A percentile compares a stretch with the other conserved stretches of the same genome.
Conservation (phyloP, 1,284 basidiomycete species). For the Boletellus deceptivus region DNA sequence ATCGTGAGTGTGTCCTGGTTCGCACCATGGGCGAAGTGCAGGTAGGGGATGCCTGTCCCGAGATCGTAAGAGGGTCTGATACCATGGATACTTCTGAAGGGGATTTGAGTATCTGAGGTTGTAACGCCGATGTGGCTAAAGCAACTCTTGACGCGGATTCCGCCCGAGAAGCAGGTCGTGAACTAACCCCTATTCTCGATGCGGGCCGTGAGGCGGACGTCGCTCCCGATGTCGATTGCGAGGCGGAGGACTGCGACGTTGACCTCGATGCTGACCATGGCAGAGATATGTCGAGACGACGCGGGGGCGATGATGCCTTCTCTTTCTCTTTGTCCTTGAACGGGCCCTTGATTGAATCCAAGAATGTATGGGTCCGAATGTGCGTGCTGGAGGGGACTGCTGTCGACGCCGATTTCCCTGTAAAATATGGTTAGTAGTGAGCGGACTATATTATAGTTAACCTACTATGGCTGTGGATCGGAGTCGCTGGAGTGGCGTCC, state of each 20-base stretch:
- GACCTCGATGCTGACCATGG: conserved; percentile 30
- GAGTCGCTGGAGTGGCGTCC: conserved; percentile 28
- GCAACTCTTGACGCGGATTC: conserved; percentile 3
- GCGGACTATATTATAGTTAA: not conserved
- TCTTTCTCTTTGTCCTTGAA: conserved; percentile 29
- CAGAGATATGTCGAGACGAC: conserved; percentile 30
- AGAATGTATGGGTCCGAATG: conserved; percentile 13
- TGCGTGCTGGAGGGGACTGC: conserved; percentile 6
- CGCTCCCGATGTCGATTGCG: conserved; percentile 16
- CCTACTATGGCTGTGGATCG: conserved; percentile 26
- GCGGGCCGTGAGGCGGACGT: conserved; percentile 15
- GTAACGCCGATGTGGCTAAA: conserved; percentile 1
- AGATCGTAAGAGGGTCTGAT: not conserved
- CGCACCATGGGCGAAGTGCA: not conserved
- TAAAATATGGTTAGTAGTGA: not conserved
- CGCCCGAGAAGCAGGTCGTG: conserved; percentile 21
- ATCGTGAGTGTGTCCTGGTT: conserved; percentile 21
- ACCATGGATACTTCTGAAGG: not conserved
- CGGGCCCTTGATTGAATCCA: conserved; percentile 22
- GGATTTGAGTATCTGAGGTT: not conserved
- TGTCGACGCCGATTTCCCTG: conserved; percentile 29
- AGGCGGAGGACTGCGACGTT: conserved; percentile 10
- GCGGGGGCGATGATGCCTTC: conserved; percentile 20
- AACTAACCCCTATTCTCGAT: conserved; percentile 16
- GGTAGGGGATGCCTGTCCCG: not conserved